Conservation (phyloP, 2,329 filamentous ascomycete genomes). For the Calonectria fujianensis region DNA sequence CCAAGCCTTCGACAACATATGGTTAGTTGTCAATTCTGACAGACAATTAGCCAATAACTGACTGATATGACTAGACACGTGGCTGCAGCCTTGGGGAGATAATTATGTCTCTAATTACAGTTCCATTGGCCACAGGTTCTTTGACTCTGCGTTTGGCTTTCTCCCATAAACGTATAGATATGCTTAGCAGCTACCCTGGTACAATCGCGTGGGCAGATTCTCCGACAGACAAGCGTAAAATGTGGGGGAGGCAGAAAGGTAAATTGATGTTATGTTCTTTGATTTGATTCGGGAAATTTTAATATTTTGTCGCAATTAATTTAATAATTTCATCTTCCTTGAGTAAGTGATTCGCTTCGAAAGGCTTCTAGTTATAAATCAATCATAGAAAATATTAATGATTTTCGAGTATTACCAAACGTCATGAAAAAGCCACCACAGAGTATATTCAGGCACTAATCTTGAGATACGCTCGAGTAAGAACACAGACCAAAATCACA, state of each 20-base stretch:
- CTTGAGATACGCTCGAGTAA: too few species aligned
- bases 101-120: constrained; percentile 30
- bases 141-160: constrained; percentile 21
- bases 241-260: not conserved
- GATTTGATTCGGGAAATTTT: not conserved
- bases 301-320: not conserved
- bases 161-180: not conserved
- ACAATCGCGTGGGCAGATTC: not conserved
- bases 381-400: too few species aligned
- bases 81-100: constrained; percentile 43
- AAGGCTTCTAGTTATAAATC: too few species aligned
- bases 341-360: too few species aligned
- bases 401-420: too few species aligned
- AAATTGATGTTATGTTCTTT: not conserved
- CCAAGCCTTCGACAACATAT: constrained; percentile 38
- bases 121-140: constrained; percentile 19
- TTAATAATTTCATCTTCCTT: too few species aligned
- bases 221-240: too few species aligned
- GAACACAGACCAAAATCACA: too few species aligned
- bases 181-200: not conserved
- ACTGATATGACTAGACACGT: constrained; percentile 23
- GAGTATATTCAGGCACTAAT: too few species aligned
- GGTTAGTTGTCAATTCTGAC: constrained; percentile 4
- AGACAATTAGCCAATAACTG: not conserved
- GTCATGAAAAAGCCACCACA: too few species aligned